Evolutionary conservation across 2,329 filamentous ascomycete genomes (phyloP).

Genomic region (Diaporthe ilicicola): DNA sequence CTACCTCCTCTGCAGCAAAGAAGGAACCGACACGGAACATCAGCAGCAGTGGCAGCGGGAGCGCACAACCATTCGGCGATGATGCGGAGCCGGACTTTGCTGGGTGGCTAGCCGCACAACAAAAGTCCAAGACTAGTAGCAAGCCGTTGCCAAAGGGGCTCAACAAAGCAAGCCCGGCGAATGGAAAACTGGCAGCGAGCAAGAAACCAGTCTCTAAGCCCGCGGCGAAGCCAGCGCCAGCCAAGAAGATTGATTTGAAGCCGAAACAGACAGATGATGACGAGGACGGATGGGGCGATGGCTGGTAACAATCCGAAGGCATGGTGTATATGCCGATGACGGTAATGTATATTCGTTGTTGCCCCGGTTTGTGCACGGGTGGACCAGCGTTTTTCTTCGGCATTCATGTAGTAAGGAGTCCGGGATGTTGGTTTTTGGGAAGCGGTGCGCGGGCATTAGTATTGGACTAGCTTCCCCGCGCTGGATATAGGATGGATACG

Average conservation of each 20-base stretch:
- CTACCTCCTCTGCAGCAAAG: slow-evolving; percentile 31
- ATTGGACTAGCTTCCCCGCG: background rate
- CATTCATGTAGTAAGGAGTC: slow-evolving; percentile 28
- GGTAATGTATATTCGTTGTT: slow-evolving; percentile 26
- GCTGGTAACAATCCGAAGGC: slow-evolving; percentile 57
- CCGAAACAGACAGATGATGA: slow-evolving; percentile 67
- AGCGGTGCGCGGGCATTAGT: background rate
- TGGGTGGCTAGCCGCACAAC: slow-evolving; percentile 90
- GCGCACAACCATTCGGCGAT: slow-evolving; percentile 74
- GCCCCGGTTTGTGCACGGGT: background rate
- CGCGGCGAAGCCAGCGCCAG: slow-evolving; percentile 51
- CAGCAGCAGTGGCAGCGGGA: slow-evolving; percentile 39
- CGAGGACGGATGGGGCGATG: slow-evolving; percentile 70
- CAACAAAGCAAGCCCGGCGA: slow-evolving; percentile 62
- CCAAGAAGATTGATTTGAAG: slow-evolving; percentile 76
- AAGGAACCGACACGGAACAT: slow-evolving; percentile 38
- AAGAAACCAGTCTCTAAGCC: slow-evolving; percentile 57
- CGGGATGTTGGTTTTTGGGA: background rate
- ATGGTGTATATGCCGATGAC: background rate
- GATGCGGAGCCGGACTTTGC: slow-evolving; percentile 94
- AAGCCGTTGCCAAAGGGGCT: slow-evolving; percentile 87
- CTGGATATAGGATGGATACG: slow-evolving; percentile 1
- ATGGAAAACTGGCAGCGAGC: slow-evolving; percentile 41
- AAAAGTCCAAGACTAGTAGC: slow-evolving; percentile 71
- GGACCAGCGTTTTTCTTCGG: slow-evolving; percentile 6